A percentile compares a stretch with the other conserved stretches of the same genome.
These are phyloP conservation scores for Boletellus emodensis DNA, from an alignment of 768 basidiomycete species.

Conservation along the genomic window DNA sequence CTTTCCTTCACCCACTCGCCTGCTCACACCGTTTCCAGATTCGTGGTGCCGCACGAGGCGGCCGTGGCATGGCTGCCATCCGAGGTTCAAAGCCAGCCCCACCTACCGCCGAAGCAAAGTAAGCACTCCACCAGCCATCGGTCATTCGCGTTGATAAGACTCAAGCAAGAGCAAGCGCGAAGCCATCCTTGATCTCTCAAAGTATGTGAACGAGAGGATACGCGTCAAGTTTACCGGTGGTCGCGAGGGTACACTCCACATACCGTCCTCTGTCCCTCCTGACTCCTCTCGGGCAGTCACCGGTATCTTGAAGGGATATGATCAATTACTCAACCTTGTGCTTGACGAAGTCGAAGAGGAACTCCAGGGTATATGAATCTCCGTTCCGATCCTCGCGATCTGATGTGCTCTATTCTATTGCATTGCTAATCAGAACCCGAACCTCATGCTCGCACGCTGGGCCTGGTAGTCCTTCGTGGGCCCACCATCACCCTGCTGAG, in stretches of 20 bases:
- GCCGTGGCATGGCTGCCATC: slow-evolving; percentile 36
- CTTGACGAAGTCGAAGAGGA: slow-evolving; percentile 93
- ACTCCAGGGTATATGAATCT: slow-evolving; percentile 49
- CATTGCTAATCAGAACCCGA: slow-evolving; percentile 49
- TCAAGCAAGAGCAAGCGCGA: slow-evolving; percentile 61
- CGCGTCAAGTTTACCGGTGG: slow-evolving; percentile 98
- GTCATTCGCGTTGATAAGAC: slow-evolving; percentile 27
- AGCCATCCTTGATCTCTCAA: slow-evolving; percentile 91
- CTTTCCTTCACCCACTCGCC: background rate
- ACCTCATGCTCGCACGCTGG: slow-evolving; percentile 61
- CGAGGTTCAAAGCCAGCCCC: slow-evolving; percentile 19
- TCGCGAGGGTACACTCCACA: slow-evolving; percentile 65
- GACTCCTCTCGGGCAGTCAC: slow-evolving; percentile 52
- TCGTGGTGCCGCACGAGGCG: slow-evolving; percentile 54
- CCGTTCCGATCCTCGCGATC: slow-evolving; percentile 11
- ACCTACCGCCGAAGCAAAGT: slow-evolving; percentile 25
- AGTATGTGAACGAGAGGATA: slow-evolving; percentile 90
- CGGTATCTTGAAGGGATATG: slow-evolving; percentile 91
- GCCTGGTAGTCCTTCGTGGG: slow-evolving; percentile 86
- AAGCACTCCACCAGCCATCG: slow-evolving; percentile 8
- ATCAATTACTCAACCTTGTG: slow-evolving; percentile 94
- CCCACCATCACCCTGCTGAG: slow-evolving; percentile 93
- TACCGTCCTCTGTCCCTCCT: background rate
- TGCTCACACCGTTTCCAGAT: slow-evolving; percentile 41
- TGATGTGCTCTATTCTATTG: slow-evolving; percentile 2